Percentiles rank a stretch among this genome's conserved stretches.
Conservation (phyloP, 75 land plant species). For the Pinus taeda region DNA sequence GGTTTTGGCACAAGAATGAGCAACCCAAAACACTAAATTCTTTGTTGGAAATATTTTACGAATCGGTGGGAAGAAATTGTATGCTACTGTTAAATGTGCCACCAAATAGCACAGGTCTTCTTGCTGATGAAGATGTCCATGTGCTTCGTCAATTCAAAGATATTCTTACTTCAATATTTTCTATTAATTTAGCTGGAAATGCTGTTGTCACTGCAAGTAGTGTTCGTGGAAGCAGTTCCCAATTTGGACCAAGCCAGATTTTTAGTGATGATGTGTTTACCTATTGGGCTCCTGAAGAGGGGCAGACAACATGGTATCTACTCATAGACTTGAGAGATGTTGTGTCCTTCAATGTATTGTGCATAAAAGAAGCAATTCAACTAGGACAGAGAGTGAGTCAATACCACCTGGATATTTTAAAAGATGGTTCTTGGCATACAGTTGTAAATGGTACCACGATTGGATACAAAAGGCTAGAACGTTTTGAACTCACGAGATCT, state of each 20-base stretch:
- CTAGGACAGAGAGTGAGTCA: constrained; percentile 75
- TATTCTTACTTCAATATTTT: constrained; percentile 56
- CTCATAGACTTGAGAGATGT: constrained; percentile 35
- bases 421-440: constrained; percentile 39
- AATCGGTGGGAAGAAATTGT: constrained; percentile 86
- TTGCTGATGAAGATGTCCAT: constrained; percentile 64
- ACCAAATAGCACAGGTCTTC: constrained; percentile 82
- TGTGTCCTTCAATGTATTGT: constrained; percentile 64
- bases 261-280: constrained; percentile 49
- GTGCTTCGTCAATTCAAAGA: constrained; percentile 55
- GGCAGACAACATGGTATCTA: constrained; percentile 33
- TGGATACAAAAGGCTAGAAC: constrained; percentile 71
- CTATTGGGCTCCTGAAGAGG: constrained; percentile 83
- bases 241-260: constrained; percentile 43
- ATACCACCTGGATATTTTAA: constrained; percentile 53
- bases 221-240: constrained; percentile 40
- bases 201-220: constrained; percentile 64
- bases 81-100: constrained; percentile 86
- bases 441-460: constrained; percentile 72
- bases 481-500: constrained; percentile 26
- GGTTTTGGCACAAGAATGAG: constrained; percentile 93
- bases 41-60: constrained; percentile 78
- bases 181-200: constrained; percentile 51
- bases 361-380: constrained; percentile 76
- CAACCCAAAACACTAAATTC: constrained; percentile 48